Evolutionary conservation across 2,329 filamentous ascomycete genomes (phyloP).

Genomic region (Incumbomyces lentus): DNA sequence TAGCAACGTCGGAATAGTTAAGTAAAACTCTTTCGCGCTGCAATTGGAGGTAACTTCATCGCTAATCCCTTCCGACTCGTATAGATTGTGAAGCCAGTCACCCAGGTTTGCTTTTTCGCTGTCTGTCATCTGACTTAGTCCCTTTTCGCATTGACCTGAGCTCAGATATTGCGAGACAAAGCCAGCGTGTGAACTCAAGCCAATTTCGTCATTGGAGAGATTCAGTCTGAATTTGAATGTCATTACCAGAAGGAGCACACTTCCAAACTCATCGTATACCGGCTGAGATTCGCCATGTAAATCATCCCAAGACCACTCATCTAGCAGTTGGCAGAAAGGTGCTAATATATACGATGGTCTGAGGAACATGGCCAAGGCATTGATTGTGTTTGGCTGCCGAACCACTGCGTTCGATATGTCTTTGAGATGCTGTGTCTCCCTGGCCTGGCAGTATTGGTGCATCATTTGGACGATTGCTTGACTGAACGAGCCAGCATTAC

Average conservation of each 20-base stretch:
- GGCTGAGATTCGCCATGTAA: constrained; percentile 56
- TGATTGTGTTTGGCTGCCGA: constrained; percentile 45
- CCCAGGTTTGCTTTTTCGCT: constrained; percentile 48
- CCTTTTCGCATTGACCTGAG: constrained; percentile 35
- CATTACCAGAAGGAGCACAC: constrained; percentile 48
- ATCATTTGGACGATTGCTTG: constrained; percentile 65
- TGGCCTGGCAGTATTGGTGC: constrained; percentile 46
- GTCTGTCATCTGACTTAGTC: constrained; percentile 41
- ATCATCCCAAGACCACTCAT: constrained; percentile 56
- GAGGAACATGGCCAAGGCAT: constrained; percentile 52
- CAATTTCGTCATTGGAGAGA: constrained; percentile 42
- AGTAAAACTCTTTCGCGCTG: constrained; percentile 54
- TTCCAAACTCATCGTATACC: constrained; percentile 56
- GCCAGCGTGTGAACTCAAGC: constrained; percentile 38
- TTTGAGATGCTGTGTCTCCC: constrained; percentile 51
- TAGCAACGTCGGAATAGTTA: constrained; percentile 52
- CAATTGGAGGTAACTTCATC: constrained; percentile 56
- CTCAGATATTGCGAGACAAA: constrained; percentile 48
- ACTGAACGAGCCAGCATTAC: constrained; percentile 78
- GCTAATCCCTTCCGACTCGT: constrained; percentile 51
- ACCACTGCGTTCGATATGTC: constrained; percentile 49
- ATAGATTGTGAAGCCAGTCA: constrained; percentile 52
- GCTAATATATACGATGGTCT: constrained; percentile 46
- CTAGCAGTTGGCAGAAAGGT: constrained; percentile 48
- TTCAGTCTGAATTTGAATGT: constrained; percentile 49